These are phyloP conservation scores for Cadophora gregata DNA, from an alignment of 2,329 filamentous ascomycete genomes.

Conservation along the genomic window DNA sequence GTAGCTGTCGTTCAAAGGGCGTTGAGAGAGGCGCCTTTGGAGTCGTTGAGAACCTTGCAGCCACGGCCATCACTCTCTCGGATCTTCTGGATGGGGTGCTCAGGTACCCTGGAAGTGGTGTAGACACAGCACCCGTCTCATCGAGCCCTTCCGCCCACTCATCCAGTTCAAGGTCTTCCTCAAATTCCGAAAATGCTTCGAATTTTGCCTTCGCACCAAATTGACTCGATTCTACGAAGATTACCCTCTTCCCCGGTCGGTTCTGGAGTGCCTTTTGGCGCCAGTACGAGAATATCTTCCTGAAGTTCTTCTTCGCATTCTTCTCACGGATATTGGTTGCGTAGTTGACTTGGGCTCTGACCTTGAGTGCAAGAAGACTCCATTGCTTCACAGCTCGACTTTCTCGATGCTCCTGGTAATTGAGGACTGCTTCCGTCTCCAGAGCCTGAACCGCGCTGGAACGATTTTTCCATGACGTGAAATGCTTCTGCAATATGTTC, in stretches of 20 bases:
- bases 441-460: slow-evolving; percentile 35
- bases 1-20: slow-evolving; percentile 49
- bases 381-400: slow-evolving; percentile 42
- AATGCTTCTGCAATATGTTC: slow-evolving; percentile 36
- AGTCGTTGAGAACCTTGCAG: slow-evolving; percentile 50
- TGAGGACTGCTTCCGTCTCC: slow-evolving; percentile 39
- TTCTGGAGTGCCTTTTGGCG: slow-evolving; percentile 38
- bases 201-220: slow-evolving; percentile 33
- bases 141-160: slow-evolving; percentile 35
- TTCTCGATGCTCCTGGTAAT: slow-evolving; percentile 40
- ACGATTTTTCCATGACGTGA: slow-evolving; percentile 39
- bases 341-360: slow-evolving; percentile 38
- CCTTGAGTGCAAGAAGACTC: slow-evolving; percentile 40
- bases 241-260: slow-evolving; percentile 27
- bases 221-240: slow-evolving; percentile 19
- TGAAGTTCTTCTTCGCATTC: slow-evolving; percentile 43
- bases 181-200: slow-evolving; percentile 43
- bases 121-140: slow-evolving; percentile 29
- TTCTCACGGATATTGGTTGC: slow-evolving; percentile 42
- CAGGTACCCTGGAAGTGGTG: slow-evolving; percentile 39
- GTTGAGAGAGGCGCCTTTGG: slow-evolving; percentile 51
- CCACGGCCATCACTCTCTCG: slow-evolving; percentile 47
- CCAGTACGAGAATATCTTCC: slow-evolving; percentile 45
- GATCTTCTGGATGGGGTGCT: slow-evolving; percentile 57
- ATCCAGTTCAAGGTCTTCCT: slow-evolving; percentile 37